These are phyloP conservation scores for Aspergillus fijiensis DNA, from an alignment of 2,329 filamentous ascomycete genomes.

Conservation along the genomic window DNA sequence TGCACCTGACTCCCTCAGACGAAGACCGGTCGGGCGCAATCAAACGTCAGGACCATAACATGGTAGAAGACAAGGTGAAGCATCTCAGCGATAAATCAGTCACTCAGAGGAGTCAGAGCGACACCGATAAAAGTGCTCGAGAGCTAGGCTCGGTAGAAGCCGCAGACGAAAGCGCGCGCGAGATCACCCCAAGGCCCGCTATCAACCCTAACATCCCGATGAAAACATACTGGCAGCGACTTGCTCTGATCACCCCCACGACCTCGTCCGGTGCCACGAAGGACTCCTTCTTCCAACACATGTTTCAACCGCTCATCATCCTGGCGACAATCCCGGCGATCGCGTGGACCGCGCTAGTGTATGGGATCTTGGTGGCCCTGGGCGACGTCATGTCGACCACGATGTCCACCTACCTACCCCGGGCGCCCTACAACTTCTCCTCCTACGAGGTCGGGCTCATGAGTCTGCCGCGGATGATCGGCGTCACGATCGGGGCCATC, in stretches of 20 bases:
- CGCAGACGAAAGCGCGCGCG: no score
- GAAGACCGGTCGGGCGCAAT: neutral
- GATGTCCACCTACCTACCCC: constrained; percentile 37
- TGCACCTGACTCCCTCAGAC: neutral
- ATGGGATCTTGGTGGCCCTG: constrained; percentile 41
- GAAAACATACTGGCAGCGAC: constrained; percentile 2
- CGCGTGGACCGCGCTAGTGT: constrained; percentile 41
- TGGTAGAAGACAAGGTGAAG: no score
- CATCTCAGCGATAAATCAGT: no score
- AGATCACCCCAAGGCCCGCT: no score
- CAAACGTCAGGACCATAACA: no score
- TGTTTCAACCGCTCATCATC: neutral
- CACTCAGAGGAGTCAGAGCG: no score
- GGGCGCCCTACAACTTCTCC: constrained; percentile 44
- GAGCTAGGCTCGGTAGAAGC: no score
- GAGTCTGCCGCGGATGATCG: constrained; percentile 43
- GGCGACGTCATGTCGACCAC: constrained; percentile 40
- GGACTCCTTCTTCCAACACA: neutral
- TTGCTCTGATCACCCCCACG: constrained; percentile 7
- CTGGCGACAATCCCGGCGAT: constrained; percentile 52
- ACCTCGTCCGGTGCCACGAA: no score
- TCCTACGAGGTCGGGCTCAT: constrained; percentile 41
- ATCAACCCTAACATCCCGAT: no score
- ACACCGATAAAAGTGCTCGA: no score
- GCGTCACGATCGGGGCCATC: constrained; percentile 14